Base-by-base conservation (phyloP, 1,284 basidiomycete genomes). In the Sporisorium exsertum region DNA sequence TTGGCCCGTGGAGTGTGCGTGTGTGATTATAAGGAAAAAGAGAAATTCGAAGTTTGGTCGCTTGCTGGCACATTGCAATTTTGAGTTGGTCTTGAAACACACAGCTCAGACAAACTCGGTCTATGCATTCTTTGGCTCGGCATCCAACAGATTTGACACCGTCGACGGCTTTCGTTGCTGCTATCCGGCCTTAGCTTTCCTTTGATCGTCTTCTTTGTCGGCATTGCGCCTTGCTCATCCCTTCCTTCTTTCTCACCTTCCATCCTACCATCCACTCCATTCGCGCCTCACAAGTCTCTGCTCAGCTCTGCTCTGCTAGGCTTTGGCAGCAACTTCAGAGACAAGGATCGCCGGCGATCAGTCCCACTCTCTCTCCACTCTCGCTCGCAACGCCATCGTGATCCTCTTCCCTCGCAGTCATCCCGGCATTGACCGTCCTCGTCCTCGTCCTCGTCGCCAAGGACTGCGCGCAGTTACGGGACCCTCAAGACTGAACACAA, bases 331-430 rank as follows among this genome's bases (percentile, higher is more conserved):
- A 32, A 42, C 32, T 12, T 43, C 43, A 46, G n/a, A 50, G 45
- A 46, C 42, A 43, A 67, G 50, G 53, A 64, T 70, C 67, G 67
- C 61, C 56, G 66, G 60, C 66, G 66, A 69, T 63, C 60, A 27
- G 47, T 37, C 49, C 43, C 35, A 9, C 13, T 13, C 35, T 37
- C 26, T 42, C 35, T 50, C 10, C n/a, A 3, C 47, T n/a, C 26
- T 50, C 29, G 27, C 49, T 18, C 47, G 27, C 27, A 33, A n/a
- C 49, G 9, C 18, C 49, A 50, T 32, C 49, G 49, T 16, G 24
- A 47, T 26, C 4, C 45, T 27, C 13, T 20, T 57, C 33, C 20
- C 5, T 35, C 29, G n/a, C 33, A 15, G 27, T 26, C 33, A 24
- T 35, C 33, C 22, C 33, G 33, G 33, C 50, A 52, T 37, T 37